Evolutionary conservation across 139 green algal species (phyloP).

Genomic region (Coelastrella sp.): DNA sequence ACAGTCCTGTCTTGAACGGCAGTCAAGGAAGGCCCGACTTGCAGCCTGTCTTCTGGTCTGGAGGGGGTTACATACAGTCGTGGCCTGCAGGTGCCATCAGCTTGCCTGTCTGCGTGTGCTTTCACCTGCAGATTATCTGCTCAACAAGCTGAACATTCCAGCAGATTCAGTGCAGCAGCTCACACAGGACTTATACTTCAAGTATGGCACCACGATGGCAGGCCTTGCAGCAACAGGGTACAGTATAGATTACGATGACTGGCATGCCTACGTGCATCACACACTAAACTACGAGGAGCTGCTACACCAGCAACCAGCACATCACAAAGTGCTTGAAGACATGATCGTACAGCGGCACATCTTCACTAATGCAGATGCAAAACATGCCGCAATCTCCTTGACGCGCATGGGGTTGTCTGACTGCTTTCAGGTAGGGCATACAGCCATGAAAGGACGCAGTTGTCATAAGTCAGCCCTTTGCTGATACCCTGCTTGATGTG

Average conservation of each 20-base stretch:
- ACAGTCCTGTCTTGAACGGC: no score
- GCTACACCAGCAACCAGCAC: conserved; percentile 53
- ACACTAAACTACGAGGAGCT: conserved; percentile 73
- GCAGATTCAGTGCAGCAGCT: conserved; percentile 57
- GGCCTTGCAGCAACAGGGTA: conserved; percentile 58
- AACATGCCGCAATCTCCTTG: conserved; percentile 77
- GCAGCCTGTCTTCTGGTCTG: background rate
- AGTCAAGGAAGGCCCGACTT: no score
- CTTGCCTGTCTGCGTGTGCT: no score
- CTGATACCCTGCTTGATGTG: no score
- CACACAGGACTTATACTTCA: conserved; percentile 67
- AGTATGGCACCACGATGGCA: conserved; percentile 68
- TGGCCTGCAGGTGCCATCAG: no score
- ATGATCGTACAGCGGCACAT: conserved; percentile 79
- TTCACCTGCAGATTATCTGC: conserved; percentile 78
- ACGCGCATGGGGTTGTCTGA: conserved; percentile 74
- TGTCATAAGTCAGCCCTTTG: no score
- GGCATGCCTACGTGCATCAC: conserved; percentile 78
- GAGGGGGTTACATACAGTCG: no score
- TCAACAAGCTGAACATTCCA: conserved; percentile 63
- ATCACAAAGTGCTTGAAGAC: conserved; percentile 35
- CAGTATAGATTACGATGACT: conserved; percentile 79
- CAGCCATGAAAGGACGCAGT: no score
- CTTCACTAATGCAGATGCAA: conserved; percentile 87
- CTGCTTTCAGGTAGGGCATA: conserved; percentile 66